phyloP scores from a whole-genome alignment of 441 rosid species.

The Sinapis alba region DNA sequence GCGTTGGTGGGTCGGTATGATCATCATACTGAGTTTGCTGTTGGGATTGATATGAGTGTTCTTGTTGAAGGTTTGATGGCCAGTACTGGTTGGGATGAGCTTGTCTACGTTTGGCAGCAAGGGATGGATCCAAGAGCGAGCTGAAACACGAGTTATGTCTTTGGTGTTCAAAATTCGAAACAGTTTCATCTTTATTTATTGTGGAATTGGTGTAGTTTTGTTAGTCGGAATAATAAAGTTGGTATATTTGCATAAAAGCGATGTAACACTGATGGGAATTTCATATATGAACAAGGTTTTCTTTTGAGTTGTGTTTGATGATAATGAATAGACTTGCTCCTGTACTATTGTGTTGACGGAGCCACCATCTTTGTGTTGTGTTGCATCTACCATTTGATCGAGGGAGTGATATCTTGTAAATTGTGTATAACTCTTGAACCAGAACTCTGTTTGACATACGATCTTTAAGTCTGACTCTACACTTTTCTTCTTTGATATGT shows the following conservation, averaged over 20 bases:
- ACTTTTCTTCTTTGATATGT: too few relatives aligned
- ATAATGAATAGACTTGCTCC: too few relatives aligned
- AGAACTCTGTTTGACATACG: too few relatives aligned
- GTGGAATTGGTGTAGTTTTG: constrained; percentile 21
- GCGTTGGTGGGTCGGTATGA: constrained; percentile 77
- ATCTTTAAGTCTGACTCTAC: too few relatives aligned
- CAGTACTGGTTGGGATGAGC: constrained; percentile 93
- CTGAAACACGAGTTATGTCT: constrained; percentile 30
- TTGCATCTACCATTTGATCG: too few relatives aligned
- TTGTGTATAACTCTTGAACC: too few relatives aligned
- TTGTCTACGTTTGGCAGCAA: constrained; percentile 90
- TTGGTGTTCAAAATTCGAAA: not conserved
- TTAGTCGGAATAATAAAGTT: constrained; percentile 13
- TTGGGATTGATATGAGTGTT: constrained; percentile 88
- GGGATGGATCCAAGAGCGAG: constrained; percentile 86
- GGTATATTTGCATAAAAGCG: constrained; percentile 3
- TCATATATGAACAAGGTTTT: constrained; percentile 7
- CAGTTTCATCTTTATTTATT: constrained; percentile 12
- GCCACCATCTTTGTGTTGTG: too few relatives aligned
- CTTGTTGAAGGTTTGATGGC: constrained; percentile 91
- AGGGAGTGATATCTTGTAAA: too few relatives aligned
- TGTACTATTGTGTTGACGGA: too few relatives aligned
- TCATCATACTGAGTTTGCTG: constrained; percentile 87
- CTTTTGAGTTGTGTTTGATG: not conserved
- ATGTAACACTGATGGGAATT: not conserved